A percentile compares a stretch with the other conserved stretches of the same genome.
These are phyloP conservation scores for Omphalea diandra DNA, from an alignment of 441 rosid species.

Conservation along the genomic window DNA sequence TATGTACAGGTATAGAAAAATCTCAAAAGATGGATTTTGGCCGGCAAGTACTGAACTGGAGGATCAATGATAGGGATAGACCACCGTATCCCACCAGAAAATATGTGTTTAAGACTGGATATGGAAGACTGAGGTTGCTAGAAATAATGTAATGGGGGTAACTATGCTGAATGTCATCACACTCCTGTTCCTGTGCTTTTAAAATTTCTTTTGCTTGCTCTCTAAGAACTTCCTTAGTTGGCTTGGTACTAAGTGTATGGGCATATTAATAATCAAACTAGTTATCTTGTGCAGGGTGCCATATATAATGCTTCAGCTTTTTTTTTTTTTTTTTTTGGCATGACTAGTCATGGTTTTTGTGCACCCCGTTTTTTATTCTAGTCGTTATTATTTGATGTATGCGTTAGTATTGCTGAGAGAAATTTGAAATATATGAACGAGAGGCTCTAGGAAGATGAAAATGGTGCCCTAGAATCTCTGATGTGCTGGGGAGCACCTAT, in stretches of 20 bases:
- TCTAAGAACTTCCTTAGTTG: too few species aligned
- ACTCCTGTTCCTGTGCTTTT: neutral
- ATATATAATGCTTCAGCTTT: constrained; percentile 2
- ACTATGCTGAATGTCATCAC: constrained; percentile 29
- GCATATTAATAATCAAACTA: constrained; percentile 17
- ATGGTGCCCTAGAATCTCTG: constrained; percentile 1
- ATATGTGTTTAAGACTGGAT: neutral
- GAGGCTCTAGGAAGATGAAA: constrained; percentile 5
- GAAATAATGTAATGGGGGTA: constrained; percentile 1
- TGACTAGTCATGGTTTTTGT: constrained; percentile 22
- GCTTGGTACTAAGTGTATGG: constrained; percentile 3
- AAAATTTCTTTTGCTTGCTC: too few species aligned
- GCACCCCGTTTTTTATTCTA: neutral
- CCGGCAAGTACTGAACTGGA: too few species aligned
- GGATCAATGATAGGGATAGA: neutral
- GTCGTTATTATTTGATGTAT: neutral
- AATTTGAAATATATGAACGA: constrained; percentile 15
- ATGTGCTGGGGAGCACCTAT: neutral
- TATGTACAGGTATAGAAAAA: constrained; percentile 18
- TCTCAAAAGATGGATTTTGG: too few species aligned
- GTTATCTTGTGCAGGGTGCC: constrained; percentile 11
- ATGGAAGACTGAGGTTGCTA: neutral
- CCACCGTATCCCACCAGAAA: neutral
- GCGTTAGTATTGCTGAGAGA: neutral
- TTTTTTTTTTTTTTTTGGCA: too few species aligned